Conservation (phyloP, 2,329 filamentous ascomycete species). For the Aspergillus amoenus region DNA sequence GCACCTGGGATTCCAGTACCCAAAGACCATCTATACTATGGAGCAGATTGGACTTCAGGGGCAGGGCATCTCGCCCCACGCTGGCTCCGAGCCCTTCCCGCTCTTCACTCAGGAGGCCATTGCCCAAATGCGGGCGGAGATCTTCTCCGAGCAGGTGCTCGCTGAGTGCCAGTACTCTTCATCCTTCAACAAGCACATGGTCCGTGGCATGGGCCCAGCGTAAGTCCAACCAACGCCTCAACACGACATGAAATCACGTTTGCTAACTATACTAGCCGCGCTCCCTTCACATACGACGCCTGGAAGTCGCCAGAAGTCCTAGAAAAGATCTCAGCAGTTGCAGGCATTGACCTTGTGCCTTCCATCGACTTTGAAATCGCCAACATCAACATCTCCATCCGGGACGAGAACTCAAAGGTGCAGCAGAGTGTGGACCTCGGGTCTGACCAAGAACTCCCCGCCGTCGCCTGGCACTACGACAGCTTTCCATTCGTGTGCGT, state of each 20-base stretch:
- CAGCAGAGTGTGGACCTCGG: not conserved
- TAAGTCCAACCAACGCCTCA: not conserved
- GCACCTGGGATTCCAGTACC: slow-evolving; percentile 54
- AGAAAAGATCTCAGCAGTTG: not conserved
- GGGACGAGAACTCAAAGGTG: not conserved
- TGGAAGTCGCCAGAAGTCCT: not conserved
- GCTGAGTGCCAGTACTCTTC: not conserved
- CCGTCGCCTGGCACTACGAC: slow-evolving; percentile 1
- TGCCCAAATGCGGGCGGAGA: slow-evolving; percentile 54
- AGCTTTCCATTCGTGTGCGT: slow-evolving; percentile 50
- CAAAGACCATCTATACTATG: slow-evolving; percentile 57
- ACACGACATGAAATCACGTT: not conserved
- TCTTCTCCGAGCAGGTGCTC: not conserved
- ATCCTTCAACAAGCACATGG: not conserved
- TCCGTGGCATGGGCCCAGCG: not conserved
- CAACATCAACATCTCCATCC: not conserved
- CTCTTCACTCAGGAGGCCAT: slow-evolving; percentile 64
- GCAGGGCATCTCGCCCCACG: slow-evolving; percentile 46
- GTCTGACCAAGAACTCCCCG: slow-evolving; percentile 31
- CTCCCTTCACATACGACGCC: not conserved
- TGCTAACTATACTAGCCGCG: not conserved
- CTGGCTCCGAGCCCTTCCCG: slow-evolving; percentile 51
- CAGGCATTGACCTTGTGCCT: not conserved
- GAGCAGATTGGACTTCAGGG: slow-evolving; percentile 50
- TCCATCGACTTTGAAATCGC: not conserved